Evolutionary conservation across 495 filamentous ascomycete species (phyloP), one percentile per base, ranked within the genome.

Genomic region (Tetracladium setigerum): DNA sequence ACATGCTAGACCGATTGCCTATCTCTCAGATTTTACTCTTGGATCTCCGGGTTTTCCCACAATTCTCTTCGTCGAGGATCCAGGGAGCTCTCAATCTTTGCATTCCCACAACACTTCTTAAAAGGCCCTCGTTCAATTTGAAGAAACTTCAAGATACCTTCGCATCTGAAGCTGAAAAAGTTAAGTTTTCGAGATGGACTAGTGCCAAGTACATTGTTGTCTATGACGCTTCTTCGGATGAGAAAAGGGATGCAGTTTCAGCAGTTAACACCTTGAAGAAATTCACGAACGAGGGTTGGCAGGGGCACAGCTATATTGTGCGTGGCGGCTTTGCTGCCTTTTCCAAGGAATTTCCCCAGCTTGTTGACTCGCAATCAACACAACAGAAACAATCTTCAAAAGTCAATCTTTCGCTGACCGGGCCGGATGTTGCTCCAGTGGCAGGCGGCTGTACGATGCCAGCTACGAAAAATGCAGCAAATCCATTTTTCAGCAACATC

Each of bases 401-500:
- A 45, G 70, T 69, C 30, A 59, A 58, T 44, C 59, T 70, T 36
- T 71, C 73, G 38, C 67, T 73, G 58, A 62, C 67, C 27, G 62
- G 71, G 15, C 70, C 79, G 15, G 77, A 72, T 33, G 71, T 81
- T 34, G 81, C 86, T 1, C 87, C 87, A 14, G 82, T 95, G 11
- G 82, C 84, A 49, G 90, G 91, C 38, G 94, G 92, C 1, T 95
- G 94, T 57, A 73, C 80, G 46, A 75, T 98, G 60, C 92, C 92
- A 12, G 70, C 73, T 17, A 72, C 75, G 16, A 73, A 82, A 45
- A 69, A 70, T 46, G 74, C 79, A 2, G 73, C 78, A 12, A 95
- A 94, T 56, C 90, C 94, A 0, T 97, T 98, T 65, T 98, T 97
- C 66, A 78, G 79, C 46, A 96, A 95, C 52, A 97, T 98, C 55